Evolutionary conservation across 1,284 basidiomycete species (phyloP), one percentile per base, ranked within the genome.

Genomic region (Leccinum huronense): DNA sequence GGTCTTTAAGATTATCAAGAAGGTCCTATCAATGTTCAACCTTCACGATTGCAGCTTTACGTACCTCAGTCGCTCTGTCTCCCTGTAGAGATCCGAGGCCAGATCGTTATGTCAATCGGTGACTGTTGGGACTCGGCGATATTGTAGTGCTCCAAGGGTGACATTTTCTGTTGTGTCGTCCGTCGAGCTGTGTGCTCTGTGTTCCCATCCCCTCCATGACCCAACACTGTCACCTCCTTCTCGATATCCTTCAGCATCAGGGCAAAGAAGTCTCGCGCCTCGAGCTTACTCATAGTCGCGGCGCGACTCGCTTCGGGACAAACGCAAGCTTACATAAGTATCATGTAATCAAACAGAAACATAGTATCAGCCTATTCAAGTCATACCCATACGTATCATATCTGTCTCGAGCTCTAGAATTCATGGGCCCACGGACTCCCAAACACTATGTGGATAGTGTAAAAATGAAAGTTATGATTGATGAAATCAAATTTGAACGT

Each of bases 1-100:
- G 60, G 5, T 61, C 60, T 14, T 63, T 63, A 2, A 63, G 55
- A 2, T 51, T 10, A 42, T 63, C 33, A 1, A 63, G 5, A 9
- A 57, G 23, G 23, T 27, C 23, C 23, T 27, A 27, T 27, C 23
- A 27, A 27, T 27, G 23, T 27, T 27, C 23, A 62, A 19, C 14
- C 6, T n/a, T 33, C 11, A n/a, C 8, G 10, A 5, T 34, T 27
- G 23, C 23, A 10, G 8, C 7, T 30, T 54, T 7, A 31, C 23
- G 3, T 10, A 63, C 61, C 48, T 63, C 58, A 0, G 60, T 64
- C 5, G 33, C 60, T 33, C 56, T 10, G 23, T 57, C 56, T 19
- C 6, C 34, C 9, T 13, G 10, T 5, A 13, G 3, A 5, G 34
- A 38, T 13, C n/a, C 56, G 23, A 14, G 38, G 56, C 56, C 56